A percentile compares a stretch with the other conserved stretches of the same genome.
These are phyloP conservation scores for Leccinum aurantiacum DNA, from an alignment of 768 basidiomycete genomes.

Conservation along the genomic window DNA sequence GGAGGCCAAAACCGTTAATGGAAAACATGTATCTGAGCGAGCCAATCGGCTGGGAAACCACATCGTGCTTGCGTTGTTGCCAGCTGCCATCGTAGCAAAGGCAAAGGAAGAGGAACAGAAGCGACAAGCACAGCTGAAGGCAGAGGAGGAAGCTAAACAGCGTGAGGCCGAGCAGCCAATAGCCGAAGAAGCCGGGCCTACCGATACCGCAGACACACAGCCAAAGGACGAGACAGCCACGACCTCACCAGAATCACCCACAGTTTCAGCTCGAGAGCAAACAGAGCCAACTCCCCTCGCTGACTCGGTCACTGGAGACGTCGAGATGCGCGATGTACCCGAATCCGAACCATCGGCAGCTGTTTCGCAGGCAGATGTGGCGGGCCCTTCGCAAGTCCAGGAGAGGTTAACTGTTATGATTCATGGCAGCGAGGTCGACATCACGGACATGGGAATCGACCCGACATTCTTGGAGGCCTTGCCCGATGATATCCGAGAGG, in stretches of 20 bases:
- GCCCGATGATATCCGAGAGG: conserved; percentile 98
- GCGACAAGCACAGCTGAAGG: conserved; percentile 50
- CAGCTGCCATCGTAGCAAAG: conserved; percentile 68
- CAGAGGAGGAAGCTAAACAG: conserved; percentile 48
- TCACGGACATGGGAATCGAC: conserved; percentile 98
- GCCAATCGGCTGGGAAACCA: conserved; percentile 69
- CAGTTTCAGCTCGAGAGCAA: conserved; percentile 12
- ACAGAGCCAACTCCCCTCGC: conserved; percentile 25
- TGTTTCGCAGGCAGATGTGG: conserved; percentile 17
- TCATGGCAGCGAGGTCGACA: conserved; percentile 91
- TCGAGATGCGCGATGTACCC: conserved; percentile 50
- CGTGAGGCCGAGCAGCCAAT: conserved; percentile 34
- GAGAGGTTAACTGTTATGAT: conserved; percentile 86
- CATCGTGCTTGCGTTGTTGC: conserved; percentile 70
- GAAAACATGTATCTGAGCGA: conserved; percentile 69
- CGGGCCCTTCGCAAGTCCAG: conserved; percentile 38
- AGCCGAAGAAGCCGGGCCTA: conserved; percentile 35
- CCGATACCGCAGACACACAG: conserved; percentile 27
- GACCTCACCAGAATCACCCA: conserved; percentile 10
- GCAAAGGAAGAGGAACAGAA: conserved; percentile 40
- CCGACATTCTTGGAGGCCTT: conserved; percentile 96
- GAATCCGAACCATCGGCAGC: conserved; percentile 21
- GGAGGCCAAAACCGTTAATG: conserved; percentile 79
- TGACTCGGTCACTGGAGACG: conserved; percentile 39
- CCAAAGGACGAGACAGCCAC: conserved; percentile 17